Base-by-base conservation (phyloP, 2,329 filamentous ascomycete species). In the Trichoderma sp. region DNA sequence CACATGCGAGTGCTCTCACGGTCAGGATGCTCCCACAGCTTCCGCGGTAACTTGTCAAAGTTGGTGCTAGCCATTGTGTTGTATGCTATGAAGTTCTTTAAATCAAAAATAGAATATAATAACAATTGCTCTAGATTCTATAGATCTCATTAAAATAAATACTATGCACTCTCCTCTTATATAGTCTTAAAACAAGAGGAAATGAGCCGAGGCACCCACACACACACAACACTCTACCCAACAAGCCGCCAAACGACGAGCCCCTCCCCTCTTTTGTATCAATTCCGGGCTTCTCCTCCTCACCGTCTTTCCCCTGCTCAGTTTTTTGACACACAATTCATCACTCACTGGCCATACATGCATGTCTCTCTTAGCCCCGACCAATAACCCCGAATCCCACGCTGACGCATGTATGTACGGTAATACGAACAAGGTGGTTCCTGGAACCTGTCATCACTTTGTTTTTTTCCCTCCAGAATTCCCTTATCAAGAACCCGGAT, bases 11-110 rank as follows among this genome's bases (percentile, higher is more conserved):
- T 93, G 73, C 83, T 85, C 76, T 88, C 78, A 18, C 89, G 89
- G 74, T 88, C 78, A 1, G 89, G 85, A 76, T 92, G 90, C 80
- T 91, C 88, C 91, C 91, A 92, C 70, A 92, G 86, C 83, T 91
- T 91, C 71, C 88, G 83, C 6, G 88, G 89, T 68, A 84, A 76
- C 68, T 77, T 79, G 47, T 76, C 74, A 12, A 79, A 68, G 58
- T 80, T 79, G 80, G 82, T 83, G 43, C 56, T 73, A 0, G 66
- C 57, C 32, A 69, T 70, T 36, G 28, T 7, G 67, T 14, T 8
- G 43, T 51, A 21, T 47, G 4, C n/a, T 3, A 24, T 2, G 3
- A 1, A 53, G 5, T 24, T 24, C 4, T 53, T 53, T 11, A 24
- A 24, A 24, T 6, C 9, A 6, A 24, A 24, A 53, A 11, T 14